phyloP scores from a whole-genome alignment of 129 eudicot genomes.

The Helianthus annuus region DNA sequence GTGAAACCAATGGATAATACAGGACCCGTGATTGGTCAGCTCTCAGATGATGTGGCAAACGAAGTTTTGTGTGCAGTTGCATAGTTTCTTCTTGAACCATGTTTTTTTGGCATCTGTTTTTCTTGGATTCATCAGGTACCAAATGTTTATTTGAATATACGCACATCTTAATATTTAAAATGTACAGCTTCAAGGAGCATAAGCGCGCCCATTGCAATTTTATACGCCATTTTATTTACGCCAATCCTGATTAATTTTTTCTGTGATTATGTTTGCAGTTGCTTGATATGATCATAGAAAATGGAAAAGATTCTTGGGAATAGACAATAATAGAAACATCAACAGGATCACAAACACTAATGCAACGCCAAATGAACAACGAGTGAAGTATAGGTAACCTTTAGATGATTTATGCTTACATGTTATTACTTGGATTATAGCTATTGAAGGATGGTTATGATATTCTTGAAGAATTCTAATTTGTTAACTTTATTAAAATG shows the following conservation, averaged over 20 bases:
- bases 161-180: background rate
- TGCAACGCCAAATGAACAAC: no score
- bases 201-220: no score
- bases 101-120: slow-evolving; percentile 66
- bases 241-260: background rate
- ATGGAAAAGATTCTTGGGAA: slow-evolving; percentile 59
- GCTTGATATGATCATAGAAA: slow-evolving; percentile 53
- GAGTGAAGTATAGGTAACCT: no score
- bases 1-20: slow-evolving; percentile 9
- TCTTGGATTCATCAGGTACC: slow-evolving; percentile 97
- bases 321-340: background rate
- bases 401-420: no score
- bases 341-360: no score
- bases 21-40: slow-evolving; percentile 78
- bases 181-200: no score
- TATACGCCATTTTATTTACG: background rate
- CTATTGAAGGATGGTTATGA: no score
- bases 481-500: no score
- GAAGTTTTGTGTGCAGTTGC: slow-evolving; percentile 76
- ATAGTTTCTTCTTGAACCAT: slow-evolving; percentile 63
- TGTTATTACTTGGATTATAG: no score
- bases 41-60: slow-evolving; percentile 67
- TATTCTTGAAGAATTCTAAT: no score
- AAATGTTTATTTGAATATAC: background rate
- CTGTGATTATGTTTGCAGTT: slow-evolving; percentile 48